Conservation (phyloP, 257 asterid species). For the Solanum megistacrolobum region DNA sequence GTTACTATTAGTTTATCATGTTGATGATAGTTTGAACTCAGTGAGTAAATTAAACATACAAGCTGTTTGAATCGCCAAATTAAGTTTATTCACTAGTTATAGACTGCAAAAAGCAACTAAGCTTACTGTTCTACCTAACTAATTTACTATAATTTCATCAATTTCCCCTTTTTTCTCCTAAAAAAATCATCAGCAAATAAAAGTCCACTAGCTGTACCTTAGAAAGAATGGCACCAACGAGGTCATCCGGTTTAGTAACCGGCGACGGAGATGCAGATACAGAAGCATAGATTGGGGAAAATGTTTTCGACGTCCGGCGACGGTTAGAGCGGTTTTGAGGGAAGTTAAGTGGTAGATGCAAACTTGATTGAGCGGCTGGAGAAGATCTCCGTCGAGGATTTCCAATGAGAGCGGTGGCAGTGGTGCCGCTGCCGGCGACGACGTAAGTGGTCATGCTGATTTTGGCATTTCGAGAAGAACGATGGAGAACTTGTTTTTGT, state of each 20-base stretch:
- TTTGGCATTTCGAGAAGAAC: neutral
- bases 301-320: neutral
- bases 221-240: constrained; percentile 48
- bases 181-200: neutral
- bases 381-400: neutral
- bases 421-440: neutral
- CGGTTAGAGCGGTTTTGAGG: neutral
- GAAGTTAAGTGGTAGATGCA: neutral
- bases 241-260: constrained; percentile 35
- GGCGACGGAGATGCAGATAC: constrained; percentile 21
- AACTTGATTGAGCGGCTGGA: neutral
- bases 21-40: neutral
- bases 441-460: neutral
- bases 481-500: neutral
- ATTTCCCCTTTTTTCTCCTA: neutral
- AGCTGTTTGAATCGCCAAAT: neutral
- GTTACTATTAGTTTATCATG: neutral
- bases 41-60: neutral
- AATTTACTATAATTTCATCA: neutral
- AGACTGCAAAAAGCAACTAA: neutral
- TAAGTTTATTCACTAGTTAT: neutral
- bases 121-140: neutral
- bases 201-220: constrained; percentile 25
- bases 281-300: constrained; percentile 25
- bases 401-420: neutral